Conservation (phyloP, 2,329 filamentous ascomycete genomes). For the Rutstroemia sp. region DNA sequence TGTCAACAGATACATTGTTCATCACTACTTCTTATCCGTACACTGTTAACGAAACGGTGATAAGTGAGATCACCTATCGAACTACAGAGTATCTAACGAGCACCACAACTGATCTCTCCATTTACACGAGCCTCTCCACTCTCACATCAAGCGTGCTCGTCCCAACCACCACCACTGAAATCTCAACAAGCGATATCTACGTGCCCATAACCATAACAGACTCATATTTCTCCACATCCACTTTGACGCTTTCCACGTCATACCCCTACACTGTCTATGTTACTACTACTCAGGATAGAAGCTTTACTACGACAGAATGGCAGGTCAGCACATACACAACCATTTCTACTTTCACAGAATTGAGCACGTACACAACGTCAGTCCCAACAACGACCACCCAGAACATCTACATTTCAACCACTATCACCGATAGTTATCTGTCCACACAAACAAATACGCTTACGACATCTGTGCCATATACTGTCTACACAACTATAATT, state of each 20-base stretch:
- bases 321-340: constrained; percentile 13
- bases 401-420: neutral
- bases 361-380: neutral
- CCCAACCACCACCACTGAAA: neutral
- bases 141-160: neutral
- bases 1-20: neutral
- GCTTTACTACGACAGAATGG: constrained; percentile 10
- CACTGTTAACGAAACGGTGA: constrained; percentile 1
- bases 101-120: neutral
- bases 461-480: neutral
- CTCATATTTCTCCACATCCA: neutral
- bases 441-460: neutral
- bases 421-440: neutral
- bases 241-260: constrained; percentile 2
- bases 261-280: constrained; percentile 3
- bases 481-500: neutral
- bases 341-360: constrained; percentile 5
- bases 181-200: neutral
- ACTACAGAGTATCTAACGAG: neutral
- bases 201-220: neutral
- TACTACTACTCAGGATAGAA: no score
- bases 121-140: neutral
- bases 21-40: constrained; percentile 9
- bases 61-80: neutral
- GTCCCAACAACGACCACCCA: neutral